A percentile compares a stretch with the other conserved stretches of the same genome.
Conservation (phyloP, 441 rosid species). For the Populus hybrid region DNA sequence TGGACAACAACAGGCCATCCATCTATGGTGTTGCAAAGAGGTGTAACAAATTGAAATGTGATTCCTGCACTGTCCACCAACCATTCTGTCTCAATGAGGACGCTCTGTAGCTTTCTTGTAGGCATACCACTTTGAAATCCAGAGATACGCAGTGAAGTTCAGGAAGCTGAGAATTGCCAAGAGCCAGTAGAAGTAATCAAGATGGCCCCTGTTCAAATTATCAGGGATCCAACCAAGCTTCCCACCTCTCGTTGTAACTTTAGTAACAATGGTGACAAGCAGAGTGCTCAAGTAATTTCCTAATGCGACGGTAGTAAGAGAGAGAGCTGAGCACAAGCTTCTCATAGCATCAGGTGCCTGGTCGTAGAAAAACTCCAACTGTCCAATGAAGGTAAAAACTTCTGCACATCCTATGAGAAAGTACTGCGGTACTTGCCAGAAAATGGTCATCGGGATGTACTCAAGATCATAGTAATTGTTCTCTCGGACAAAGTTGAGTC, state of each 20-base stretch:
- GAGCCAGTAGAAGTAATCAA: conserved; percentile 76
- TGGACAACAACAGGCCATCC: too few relatives aligned
- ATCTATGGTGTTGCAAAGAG: background rate
- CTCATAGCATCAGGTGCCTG: conserved; percentile 97
- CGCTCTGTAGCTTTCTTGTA: conserved; percentile 57
- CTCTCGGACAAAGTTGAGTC: conserved; percentile 48
- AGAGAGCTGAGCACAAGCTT: conserved; percentile 81
- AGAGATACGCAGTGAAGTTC: conserved; percentile 64
- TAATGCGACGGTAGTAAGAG: conserved; percentile 69
- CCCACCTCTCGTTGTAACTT: conserved; percentile 44
- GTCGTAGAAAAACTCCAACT: conserved; percentile 87
- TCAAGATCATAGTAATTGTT: conserved; percentile 60
- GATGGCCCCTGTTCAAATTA: conserved; percentile 71
- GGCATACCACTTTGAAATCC: conserved; percentile 66
- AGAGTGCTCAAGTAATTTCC: conserved; percentile 83
- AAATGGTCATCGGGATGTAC: conserved; percentile 68
- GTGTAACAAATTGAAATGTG: background rate
- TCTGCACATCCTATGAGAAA: conserved; percentile 86
- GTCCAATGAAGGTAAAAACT: conserved; percentile 84
- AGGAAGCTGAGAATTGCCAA: conserved; percentile 56
- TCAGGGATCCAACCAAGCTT: conserved; percentile 88
- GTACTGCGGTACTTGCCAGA: conserved; percentile 94
- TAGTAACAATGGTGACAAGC: conserved; percentile 72
- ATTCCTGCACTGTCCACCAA: background rate
- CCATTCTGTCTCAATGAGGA: conserved; percentile 6